Conservation (phyloP, 2,329 filamentous ascomycete species). For the Scedosporium aurantiacum region DNA sequence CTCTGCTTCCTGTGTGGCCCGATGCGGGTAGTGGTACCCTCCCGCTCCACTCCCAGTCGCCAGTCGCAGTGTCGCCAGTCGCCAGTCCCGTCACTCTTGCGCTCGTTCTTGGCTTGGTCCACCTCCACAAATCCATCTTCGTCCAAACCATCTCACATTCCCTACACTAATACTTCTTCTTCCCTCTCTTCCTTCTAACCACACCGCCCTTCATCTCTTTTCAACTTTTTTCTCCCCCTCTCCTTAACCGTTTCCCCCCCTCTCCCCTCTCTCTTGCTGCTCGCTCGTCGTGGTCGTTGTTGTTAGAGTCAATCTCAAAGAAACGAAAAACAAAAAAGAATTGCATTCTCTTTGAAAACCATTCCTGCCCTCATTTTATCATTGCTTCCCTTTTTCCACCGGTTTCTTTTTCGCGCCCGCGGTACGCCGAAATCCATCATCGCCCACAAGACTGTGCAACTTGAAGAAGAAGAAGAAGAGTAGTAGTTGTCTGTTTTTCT, state of each 20-base stretch:
- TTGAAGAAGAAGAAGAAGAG: not conserved
- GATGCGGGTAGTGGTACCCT: slow-evolving; percentile 7
- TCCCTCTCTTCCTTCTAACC: slow-evolving; percentile 20
- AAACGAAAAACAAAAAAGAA: not conserved
- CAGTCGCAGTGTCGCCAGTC: slow-evolving; percentile 9
- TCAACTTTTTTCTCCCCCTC: slow-evolving; percentile 18
- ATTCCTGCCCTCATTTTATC: not conserved
- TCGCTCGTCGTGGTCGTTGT: slow-evolving; percentile 18
- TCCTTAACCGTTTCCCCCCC: slow-evolving; percentile 22
- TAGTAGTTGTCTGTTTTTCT: not conserved
- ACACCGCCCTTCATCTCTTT: slow-evolving; percentile 21
- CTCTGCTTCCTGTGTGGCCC: not conserved
- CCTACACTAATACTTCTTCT: slow-evolving; percentile 19
- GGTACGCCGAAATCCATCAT: not conserved
- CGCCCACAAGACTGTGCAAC: not conserved
- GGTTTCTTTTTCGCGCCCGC: not conserved
- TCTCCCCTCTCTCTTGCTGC: slow-evolving; percentile 19
- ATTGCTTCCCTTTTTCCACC: slow-evolving; percentile 8
- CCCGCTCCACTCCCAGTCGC: slow-evolving; percentile 11
- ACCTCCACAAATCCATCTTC: slow-evolving; percentile 15
- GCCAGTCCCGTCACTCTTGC: slow-evolving; percentile 11
- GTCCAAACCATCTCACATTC: slow-evolving; percentile 15
- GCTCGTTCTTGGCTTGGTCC: slow-evolving; percentile 16
- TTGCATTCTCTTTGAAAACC: slow-evolving; percentile 8
- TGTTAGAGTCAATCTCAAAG: slow-evolving; percentile 16